Evolutionary conservation across 441 rosid species (phyloP), one percentile per base, ranked within the genome.

Genomic region (Biscutella laevigata): DNA sequence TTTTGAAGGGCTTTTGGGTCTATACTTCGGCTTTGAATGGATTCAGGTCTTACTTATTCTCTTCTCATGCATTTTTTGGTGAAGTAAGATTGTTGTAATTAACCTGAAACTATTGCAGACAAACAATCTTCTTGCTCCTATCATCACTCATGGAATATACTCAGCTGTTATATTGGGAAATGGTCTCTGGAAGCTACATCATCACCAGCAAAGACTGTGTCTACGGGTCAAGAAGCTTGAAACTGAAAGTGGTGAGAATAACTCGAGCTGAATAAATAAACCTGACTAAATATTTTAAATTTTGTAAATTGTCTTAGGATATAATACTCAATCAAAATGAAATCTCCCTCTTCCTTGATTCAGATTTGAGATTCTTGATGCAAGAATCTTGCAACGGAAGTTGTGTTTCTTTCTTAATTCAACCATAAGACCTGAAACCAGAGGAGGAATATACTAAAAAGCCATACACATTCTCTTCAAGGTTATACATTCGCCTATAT

Each of bases 1-100:
- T n/a, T 78, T 91, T 4, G 95, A 91, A 80, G 95, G 98, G 14
- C 68, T 91, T 29, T 66, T 87, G 63, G 95, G 88, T 26, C 81
- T 91, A 30, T 91, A 85, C 80, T 95, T 83, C 6, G 96, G 96
- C 73, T 81, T 84, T 11, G 94, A 85, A 59, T 91, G 95, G 98
- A 91, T 83, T 54, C 84, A 81, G 94, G 98, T 85, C 49, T 32
- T 36, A 48, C 54, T 25, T 22, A 21, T 56, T 56, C 30, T 12
- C 0, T 42, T 32, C 14, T n/a, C n/a, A 17, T 3, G 0, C 42
- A 4, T 33, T 45, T 7, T 14, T 17, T 15, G 5, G 19, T 4
- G 3, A 19, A 17, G 35, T 41, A 41, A 33, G 11, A 29, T 21
- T 7, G 4, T 7, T 49, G 51, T 37, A 25, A 43, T 12, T 14